Conservation (phyloP, 106 monocot species). For the Triglochin maritima region DNA sequence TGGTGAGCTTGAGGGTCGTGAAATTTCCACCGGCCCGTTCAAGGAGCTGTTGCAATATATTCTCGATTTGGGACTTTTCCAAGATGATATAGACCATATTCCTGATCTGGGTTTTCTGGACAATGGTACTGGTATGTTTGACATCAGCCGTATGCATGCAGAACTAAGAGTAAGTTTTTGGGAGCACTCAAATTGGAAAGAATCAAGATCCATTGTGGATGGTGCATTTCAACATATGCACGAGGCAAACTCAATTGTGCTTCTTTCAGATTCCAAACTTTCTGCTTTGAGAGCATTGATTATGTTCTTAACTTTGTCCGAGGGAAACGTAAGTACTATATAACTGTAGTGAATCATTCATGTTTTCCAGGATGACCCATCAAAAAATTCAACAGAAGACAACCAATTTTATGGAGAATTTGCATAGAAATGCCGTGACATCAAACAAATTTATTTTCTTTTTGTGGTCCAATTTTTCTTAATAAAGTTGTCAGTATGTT, state of each 20-base stretch:
- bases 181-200: conserved; percentile 52
- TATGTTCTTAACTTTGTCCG: conserved; percentile 26
- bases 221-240: conserved; percentile 51
- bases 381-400: too few relatives aligned
- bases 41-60: conserved; percentile 53
- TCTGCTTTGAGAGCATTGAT: conserved; percentile 46
- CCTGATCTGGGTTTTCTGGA: conserved; percentile 1
- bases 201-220: conserved; percentile 44
- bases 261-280: conserved; percentile 37
- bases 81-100: conserved; percentile 13
- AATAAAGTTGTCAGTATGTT: too few relatives aligned
- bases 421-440: too few relatives aligned
- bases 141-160: conserved; percentile 22
- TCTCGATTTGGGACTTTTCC: conserved; percentile 43
- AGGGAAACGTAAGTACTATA: conserved; percentile 40
- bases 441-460: too few relatives aligned
- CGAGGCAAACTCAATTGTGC: conserved; percentile 44
- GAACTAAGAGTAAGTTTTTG: conserved; percentile 60
- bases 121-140: conserved; percentile 31
- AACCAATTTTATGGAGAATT: too few relatives aligned
- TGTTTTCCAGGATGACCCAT: too few relatives aligned
- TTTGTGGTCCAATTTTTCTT: too few relatives aligned
- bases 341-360: too few relatives aligned
- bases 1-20: conserved; percentile 73
- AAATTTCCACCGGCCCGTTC: conserved; percentile 58